Conservation (phyloP, 1,284 basidiomycete species). For the Cryptococcus amylolentus region DNA sequence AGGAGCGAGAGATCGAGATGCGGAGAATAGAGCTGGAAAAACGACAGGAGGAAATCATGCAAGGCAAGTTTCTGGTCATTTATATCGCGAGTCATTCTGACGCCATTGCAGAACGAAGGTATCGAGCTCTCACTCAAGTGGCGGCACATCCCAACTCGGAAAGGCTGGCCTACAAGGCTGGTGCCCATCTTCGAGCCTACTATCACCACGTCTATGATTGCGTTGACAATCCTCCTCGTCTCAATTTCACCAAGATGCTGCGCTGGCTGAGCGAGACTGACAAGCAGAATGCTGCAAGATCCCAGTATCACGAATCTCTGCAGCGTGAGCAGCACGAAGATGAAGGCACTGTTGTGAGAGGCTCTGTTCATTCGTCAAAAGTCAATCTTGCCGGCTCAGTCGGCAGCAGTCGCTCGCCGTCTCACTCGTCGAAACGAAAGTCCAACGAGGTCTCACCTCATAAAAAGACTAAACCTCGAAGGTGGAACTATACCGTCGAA, state of each 20-base stretch:
- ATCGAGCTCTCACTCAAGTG: slow-evolving; percentile 37
- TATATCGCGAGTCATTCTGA: neutral
- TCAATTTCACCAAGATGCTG: slow-evolving; percentile 41
- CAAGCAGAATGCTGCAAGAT: slow-evolving; percentile 28
- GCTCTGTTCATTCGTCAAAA: slow-evolving; percentile 4
- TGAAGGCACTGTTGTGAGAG: slow-evolving; percentile 1
- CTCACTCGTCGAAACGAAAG: neutral
- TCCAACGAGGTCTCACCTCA: slow-evolving; percentile 1
- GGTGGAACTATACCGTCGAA: slow-evolving; percentile 39
- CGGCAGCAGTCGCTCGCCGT: slow-evolving; percentile 10
- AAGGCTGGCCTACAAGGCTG: slow-evolving; percentile 30
- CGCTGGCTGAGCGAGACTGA: slow-evolving; percentile 35
- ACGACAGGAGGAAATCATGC: slow-evolving; percentile 37
- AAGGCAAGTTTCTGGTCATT: slow-evolving; percentile 29
- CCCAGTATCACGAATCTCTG: slow-evolving; percentile 26
- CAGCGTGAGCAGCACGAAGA: slow-evolving; percentile 9
- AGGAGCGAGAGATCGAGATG: slow-evolving; percentile 25
- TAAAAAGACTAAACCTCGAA: slow-evolving; percentile 3
- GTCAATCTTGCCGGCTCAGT: neutral
- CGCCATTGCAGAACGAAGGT: slow-evolving; percentile 32
- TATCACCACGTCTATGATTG: slow-evolving; percentile 43
- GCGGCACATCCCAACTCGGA: slow-evolving; percentile 43
- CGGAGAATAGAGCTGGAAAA: slow-evolving; percentile 33
- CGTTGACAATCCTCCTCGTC: slow-evolving; percentile 35
- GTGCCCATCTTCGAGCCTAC: slow-evolving; percentile 42